Evolutionary conservation across 108 stramenopile species (phyloP).

Genomic region (Phaeodactylum tricornutum): DNA sequence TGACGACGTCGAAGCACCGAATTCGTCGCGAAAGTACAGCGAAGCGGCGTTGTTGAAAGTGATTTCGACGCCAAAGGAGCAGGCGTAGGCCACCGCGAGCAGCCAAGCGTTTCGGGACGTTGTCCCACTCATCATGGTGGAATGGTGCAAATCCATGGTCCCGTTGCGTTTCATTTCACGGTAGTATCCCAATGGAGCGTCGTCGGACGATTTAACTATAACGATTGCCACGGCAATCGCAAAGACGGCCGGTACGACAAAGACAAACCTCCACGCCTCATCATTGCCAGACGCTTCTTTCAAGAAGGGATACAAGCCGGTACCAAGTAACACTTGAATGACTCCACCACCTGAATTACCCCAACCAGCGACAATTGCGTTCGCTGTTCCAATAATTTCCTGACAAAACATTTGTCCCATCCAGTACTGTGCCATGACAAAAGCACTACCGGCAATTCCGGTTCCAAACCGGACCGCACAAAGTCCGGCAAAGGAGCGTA

Average conservation of each 20-base stretch:
- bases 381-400: constrained; percentile 32
- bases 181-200: constrained; percentile 44
- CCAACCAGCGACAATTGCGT: constrained; percentile 51
- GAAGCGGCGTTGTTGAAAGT: constrained; percentile 42
- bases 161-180: constrained; percentile 19
- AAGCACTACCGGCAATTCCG: constrained; percentile 4
- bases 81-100: constrained; percentile 36
- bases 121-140: constrained; percentile 12
- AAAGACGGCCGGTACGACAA: constrained; percentile 30
- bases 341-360: constrained; percentile 56
- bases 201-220: constrained; percentile 22
- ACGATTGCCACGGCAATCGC: constrained; percentile 8
- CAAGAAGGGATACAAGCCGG: constrained; percentile 19
- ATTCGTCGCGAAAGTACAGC: constrained; percentile 33
- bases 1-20: constrained; percentile 11
- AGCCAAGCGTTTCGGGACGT: constrained; percentile 33
- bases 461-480: neutral
- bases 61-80: constrained; percentile 50
- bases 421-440: constrained; percentile 46
- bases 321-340: constrained; percentile 25
- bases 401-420: constrained; percentile 32
- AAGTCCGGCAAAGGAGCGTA: neutral
- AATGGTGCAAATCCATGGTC: constrained; percentile 38
- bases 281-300: constrained; percentile 17
- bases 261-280: constrained; percentile 35